Base-by-base conservation (phyloP, 2,329 filamentous ascomycete genomes). In the Acrocalymma vagum region DNA sequence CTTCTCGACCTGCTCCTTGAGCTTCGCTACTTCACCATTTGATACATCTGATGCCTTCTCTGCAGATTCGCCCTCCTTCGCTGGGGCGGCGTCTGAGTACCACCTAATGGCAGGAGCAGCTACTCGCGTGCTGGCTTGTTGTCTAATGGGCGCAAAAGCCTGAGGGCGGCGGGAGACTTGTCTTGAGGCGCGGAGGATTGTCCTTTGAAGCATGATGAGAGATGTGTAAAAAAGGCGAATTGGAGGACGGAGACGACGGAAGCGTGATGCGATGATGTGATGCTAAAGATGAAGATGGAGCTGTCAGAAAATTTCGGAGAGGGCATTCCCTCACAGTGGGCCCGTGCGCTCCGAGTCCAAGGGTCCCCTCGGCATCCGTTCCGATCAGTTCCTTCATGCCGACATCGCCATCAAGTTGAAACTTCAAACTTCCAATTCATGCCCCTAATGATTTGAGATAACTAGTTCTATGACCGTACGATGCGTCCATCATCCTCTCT, bases 1-100 rank as follows among this genome's bases (percentile, higher is more conserved):
- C 45, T 81, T 78, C 69, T 90, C 86, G 5, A 90, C 69, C 70
- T 90, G 83, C 69, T 84, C 84, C 69, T 82, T 80, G 29, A 81
- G 35, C 45, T 66, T 56, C 20, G 66, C 50, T 5, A 45, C 36
- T 42, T 68, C 63, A 17, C 59, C 51, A 29, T 44, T 47, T n/a
- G 48, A 41, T 22, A 77, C 72, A 33, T 79, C 75, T 35, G 77
- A 71, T 43, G 77, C 76, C 61, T 76, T 74, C 26, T 70, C 53
- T 46, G 65, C 55, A 20, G 61, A 60, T 26, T 70, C 59, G 25
- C 64, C 66, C 39, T 72, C 69, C 51, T 74, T 70, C 18, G 70
- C 64, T 46, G 39, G 70, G 58, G 50, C 74, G 69, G 57, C 78
- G 71, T 75, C 69, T 9, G 74, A 76, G 48, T 76, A 77, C 72